A percentile compares a stretch with the other conserved stretches of the same genome.
phyloP scores from a whole-genome alignment of 140 eudicot species.

The Senecio squalidus region DNA sequence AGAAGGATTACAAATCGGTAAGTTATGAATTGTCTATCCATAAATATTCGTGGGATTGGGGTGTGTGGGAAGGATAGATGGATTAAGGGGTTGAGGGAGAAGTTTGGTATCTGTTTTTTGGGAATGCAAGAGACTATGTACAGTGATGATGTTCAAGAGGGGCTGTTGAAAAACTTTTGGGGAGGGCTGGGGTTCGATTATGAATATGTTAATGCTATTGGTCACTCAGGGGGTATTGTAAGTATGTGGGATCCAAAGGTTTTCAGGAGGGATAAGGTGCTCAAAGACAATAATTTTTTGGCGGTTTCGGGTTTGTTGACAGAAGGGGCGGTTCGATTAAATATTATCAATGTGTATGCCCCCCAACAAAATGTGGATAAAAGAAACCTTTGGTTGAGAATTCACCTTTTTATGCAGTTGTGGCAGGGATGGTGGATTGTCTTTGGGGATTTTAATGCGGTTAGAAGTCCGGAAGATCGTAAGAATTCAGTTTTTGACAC shows the following conservation, averaged over 20 bases:
- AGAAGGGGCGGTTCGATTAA: background rate
- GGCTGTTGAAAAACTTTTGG: background rate
- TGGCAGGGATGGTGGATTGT: background rate
- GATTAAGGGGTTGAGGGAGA: background rate
- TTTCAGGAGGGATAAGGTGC: background rate
- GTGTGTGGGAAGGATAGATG: background rate
- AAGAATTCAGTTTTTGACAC: too few relatives aligned
- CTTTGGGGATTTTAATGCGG: too few relatives aligned
- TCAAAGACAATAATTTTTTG: background rate
- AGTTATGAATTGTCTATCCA: background rate
- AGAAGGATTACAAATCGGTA: background rate
- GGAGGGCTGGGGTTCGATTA: background rate
- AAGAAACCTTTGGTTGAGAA: background rate
- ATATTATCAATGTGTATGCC: background rate
- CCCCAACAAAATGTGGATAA: background rate
- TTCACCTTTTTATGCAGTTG: background rate
- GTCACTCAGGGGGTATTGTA: background rate
- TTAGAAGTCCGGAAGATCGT: too few relatives aligned
- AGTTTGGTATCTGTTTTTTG: background rate
- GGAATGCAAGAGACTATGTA: background rate
- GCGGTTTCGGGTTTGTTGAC: background rate
- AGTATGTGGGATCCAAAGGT: background rate
- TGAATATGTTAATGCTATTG: background rate
- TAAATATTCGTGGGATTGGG: background rate
- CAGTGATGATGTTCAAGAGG: background rate